phyloP scores from a whole-genome alignment of 331 rosid species.

The Acacia pycnantha region DNA sequence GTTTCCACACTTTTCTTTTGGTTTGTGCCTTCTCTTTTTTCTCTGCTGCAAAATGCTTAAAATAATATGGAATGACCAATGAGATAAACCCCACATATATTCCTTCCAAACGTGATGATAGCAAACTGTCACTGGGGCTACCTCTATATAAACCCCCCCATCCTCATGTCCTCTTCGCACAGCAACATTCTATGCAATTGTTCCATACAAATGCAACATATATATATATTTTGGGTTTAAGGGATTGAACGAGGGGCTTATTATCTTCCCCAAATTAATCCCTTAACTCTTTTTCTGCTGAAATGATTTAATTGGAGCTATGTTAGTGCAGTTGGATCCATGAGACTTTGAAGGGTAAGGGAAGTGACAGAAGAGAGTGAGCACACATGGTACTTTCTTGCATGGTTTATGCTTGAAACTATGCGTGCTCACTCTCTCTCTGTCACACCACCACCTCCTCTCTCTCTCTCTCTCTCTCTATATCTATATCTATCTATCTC shows the following conservation, averaged over 20 bases:
- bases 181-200: slow-evolving; percentile 30
- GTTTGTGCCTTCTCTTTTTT: slow-evolving; percentile 22
- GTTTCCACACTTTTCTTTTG: slow-evolving; percentile 16
- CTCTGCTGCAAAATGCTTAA: slow-evolving; percentile 13
- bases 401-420: slow-evolving; percentile 77
- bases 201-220: slow-evolving; percentile 39
- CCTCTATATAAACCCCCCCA: slow-evolving; percentile 59
- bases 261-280: not conserved
- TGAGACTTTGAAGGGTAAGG: slow-evolving; percentile 47
- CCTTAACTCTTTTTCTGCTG: slow-evolving; percentile 4
- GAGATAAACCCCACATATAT: slow-evolving; percentile 60
- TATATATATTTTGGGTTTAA: not conserved
- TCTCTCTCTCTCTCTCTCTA: not conserved
- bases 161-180: slow-evolving; percentile 39
- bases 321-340: not conserved
- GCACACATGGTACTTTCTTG: slow-evolving; percentile 94
- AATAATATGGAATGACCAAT: slow-evolving; percentile 38
- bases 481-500: not conserved
- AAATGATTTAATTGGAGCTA: not conserved
- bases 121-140: slow-evolving; percentile 31
- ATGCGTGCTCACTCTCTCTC: slow-evolving; percentile 89
- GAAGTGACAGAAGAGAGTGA: slow-evolving; percentile 99
- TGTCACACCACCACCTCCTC: slow-evolving; percentile 69
- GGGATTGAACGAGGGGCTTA: not conserved
- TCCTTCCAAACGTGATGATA: slow-evolving; percentile 51